Evolutionary conservation across 805 yeast genomes (phyloP).

Genomic region (Dipodascus geniculatus): DNA sequence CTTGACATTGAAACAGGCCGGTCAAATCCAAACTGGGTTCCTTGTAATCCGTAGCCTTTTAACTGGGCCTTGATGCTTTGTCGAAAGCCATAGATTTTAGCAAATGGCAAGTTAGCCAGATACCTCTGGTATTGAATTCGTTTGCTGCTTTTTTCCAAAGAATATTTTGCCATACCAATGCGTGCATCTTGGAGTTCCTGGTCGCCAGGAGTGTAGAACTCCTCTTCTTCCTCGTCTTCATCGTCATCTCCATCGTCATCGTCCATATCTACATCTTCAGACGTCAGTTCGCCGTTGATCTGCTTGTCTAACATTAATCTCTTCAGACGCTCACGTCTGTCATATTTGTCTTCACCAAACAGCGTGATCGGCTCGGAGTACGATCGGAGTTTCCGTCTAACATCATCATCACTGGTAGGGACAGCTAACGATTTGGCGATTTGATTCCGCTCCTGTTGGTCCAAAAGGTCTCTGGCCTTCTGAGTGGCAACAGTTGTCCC

Average conservation of each 20-base stretch:
- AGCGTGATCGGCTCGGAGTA: slow-evolving; percentile 46
- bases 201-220: slow-evolving; percentile 75
- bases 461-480: slow-evolving; percentile 9
- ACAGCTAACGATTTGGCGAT: slow-evolving; percentile 23
- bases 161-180: slow-evolving; percentile 36
- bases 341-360: slow-evolving; percentile 49
- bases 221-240: slow-evolving; percentile 54
- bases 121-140: slow-evolving; percentile 31
- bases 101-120: slow-evolving; percentile 27
- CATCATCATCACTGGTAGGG: slow-evolving; percentile 61
- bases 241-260: slow-evolving; percentile 23
- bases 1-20: slow-evolving; percentile 57
- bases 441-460: slow-evolving; percentile 7
- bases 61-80: slow-evolving; percentile 30
- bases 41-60: slow-evolving; percentile 34
- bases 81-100: slow-evolving; percentile 35
- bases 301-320: slow-evolving; percentile 28
- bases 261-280: slow-evolving; percentile 7
- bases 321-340: slow-evolving; percentile 49
- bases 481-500: slow-evolving; percentile 8
- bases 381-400: slow-evolving; percentile 35
- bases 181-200: slow-evolving; percentile 42
- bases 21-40: slow-evolving; percentile 58
- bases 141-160: slow-evolving; percentile 35
- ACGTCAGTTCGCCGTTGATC: slow-evolving; percentile 12